Evolutionary conservation across 768 basidiomycete genomes (phyloP).

Genomic region (Amanita exitialis): DNA sequence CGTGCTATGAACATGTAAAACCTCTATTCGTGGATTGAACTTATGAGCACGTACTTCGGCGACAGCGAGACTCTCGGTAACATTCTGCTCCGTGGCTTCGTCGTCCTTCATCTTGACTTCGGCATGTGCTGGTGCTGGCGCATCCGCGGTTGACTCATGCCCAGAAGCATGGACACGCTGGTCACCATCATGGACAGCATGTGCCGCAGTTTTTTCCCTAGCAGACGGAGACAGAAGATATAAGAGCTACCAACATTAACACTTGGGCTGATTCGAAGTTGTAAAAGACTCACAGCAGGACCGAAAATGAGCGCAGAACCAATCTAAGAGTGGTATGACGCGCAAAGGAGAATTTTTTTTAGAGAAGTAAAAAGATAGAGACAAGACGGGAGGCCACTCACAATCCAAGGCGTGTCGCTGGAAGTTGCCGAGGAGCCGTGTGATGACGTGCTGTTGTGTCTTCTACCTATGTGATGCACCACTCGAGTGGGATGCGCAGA

Average conservation of each 20-base stretch:
- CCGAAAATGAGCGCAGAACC: slow-evolving; percentile 10
- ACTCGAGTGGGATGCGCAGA: slow-evolving; percentile 4
- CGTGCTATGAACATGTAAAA: slow-evolving; percentile 5
- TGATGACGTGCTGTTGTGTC: slow-evolving; percentile 8
- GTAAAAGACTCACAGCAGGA: slow-evolving; percentile 5
- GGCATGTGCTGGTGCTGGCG: not conserved
- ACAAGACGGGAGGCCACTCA: slow-evolving; percentile 5
- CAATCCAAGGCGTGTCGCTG: slow-evolving; percentile 13
- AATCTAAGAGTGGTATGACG: slow-evolving; percentile 4
- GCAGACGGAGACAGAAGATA: slow-evolving; percentile 12
- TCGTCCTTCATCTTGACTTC: slow-evolving; percentile 11
- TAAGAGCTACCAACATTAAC: slow-evolving; percentile 5
- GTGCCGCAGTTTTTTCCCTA: slow-evolving; percentile 1
- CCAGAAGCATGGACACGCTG: not conserved
- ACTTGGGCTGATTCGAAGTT: not conserved
- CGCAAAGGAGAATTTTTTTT: not conserved
- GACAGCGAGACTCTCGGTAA: slow-evolving; percentile 6
- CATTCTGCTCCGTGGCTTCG: slow-evolving; percentile 9
- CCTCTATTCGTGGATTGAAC: not conserved
- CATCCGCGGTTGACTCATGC: not conserved
- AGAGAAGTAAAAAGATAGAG: not conserved
- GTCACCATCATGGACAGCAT: slow-evolving; percentile 5
- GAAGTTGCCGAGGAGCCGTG: slow-evolving; percentile 7
- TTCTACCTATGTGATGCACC: slow-evolving; percentile 1
- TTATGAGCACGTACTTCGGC: slow-evolving; percentile 6